phyloP scores from a whole-genome alignment of 148 eudicot species.

The Camellia lanceoleosa region DNA sequence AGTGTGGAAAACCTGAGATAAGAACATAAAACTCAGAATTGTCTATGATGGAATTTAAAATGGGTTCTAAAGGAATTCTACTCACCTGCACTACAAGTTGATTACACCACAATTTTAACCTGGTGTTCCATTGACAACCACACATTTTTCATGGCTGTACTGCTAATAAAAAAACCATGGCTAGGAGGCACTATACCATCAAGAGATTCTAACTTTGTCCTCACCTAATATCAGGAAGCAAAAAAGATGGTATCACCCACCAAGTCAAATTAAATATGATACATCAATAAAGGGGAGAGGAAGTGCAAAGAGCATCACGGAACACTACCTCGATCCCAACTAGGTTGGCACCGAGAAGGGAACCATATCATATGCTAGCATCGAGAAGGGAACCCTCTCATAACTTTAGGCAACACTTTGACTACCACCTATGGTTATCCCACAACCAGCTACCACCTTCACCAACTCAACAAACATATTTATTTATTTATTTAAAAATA shows the following conservation, averaged over 20 bases:
- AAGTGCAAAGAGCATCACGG: too few relatives aligned
- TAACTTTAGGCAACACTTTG: too few relatives aligned
- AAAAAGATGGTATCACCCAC: not conserved
- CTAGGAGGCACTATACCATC: conserved; percentile 91
- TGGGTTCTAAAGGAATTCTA: conserved; percentile 7
- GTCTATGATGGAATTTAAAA: not conserved
- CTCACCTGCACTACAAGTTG: conserved; percentile 88
- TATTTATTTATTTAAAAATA: too few relatives aligned
- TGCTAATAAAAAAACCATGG: conserved; percentile 84
- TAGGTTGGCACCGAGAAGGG: too few relatives aligned
- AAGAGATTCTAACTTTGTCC: conserved; percentile 81
- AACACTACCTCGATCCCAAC: too few relatives aligned
- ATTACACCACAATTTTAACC: conserved; percentile 96
- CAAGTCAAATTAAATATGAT: not conserved
- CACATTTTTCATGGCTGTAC: conserved; percentile 80
- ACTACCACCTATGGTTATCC: too few relatives aligned
- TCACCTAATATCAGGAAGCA: conserved; percentile 47
- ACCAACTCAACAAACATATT: too few relatives aligned
- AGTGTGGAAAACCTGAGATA: conserved; percentile 79
- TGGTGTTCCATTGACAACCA: conserved; percentile 99
- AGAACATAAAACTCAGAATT: conserved; percentile 21
- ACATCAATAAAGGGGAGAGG: not conserved
- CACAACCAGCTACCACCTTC: too few relatives aligned
- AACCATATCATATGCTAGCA: too few relatives aligned
- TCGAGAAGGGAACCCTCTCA: too few relatives aligned